phyloP scores from a whole-genome alignment of 208 protist species.

The Trypanosoma theileri region DNA sequence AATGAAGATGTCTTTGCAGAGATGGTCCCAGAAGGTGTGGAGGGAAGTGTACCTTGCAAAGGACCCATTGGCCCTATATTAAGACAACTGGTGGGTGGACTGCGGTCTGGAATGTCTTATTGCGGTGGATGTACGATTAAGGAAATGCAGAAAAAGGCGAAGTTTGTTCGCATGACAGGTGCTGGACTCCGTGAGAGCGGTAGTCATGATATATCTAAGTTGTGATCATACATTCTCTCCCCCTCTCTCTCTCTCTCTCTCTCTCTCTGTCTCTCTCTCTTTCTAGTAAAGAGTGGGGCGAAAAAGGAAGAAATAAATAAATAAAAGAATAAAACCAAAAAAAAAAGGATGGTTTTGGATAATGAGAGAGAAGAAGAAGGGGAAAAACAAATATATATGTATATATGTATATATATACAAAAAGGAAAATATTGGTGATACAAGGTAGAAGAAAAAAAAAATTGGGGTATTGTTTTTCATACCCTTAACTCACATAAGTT shows the following conservation, averaged over 20 bases:
- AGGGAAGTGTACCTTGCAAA: conserved; percentile 87
- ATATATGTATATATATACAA: too few species aligned
- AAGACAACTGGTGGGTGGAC: conserved; percentile 84
- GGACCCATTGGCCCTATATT: conserved; percentile 78
- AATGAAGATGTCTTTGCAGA: conserved; percentile 88
- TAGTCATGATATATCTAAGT: conserved; percentile 88
- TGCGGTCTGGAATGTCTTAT: conserved; percentile 91
- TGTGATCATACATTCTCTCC: conserved; percentile 42
- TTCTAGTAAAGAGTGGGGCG: too few species aligned
- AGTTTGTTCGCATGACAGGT: conserved; percentile 84
- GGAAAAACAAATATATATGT: not conserved
- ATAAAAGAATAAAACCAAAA: not conserved
- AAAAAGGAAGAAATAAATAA: not conserved
- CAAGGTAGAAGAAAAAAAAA: not conserved
- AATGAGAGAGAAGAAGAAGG: not conserved
- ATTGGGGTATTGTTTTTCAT: too few species aligned
- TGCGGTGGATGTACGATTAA: conserved; percentile 68
- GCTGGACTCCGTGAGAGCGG: conserved; percentile 84
- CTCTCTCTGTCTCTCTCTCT: too few species aligned
- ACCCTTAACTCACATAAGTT: too few species aligned
- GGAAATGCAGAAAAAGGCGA: conserved; percentile 81
- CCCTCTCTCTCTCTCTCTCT: too few species aligned
- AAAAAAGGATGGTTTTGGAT: not conserved
- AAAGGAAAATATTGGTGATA: too few species aligned
- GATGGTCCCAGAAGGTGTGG: conserved; percentile 88